Percentiles rank a stretch among this genome's conserved stretches.
These are phyloP conservation scores for Fomitopsis betulina DNA, from an alignment of 1,284 basidiomycete species.

Conservation along the genomic window DNA sequence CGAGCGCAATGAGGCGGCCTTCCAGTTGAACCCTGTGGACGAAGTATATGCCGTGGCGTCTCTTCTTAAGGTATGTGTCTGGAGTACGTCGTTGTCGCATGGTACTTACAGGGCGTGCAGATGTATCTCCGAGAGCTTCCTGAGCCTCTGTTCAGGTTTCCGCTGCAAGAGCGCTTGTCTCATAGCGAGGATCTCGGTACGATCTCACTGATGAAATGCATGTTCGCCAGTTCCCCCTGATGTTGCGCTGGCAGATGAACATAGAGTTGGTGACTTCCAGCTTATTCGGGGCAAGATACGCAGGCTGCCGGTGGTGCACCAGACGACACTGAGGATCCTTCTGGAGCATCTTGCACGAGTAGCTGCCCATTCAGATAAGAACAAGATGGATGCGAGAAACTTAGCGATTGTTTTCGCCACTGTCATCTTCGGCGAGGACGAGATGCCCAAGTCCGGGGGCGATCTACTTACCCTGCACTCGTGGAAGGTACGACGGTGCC, in stretches of 20 bases:
- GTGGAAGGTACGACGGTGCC: conserved; percentile 52
- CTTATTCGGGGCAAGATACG: conserved; percentile 79
- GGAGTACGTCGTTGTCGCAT: neutral
- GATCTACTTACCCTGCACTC: conserved; percentile 71
- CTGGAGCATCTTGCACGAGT: conserved; percentile 86
- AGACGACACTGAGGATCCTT: conserved; percentile 84
- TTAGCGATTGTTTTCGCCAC: conserved; percentile 83
- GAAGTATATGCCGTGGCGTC: conserved; percentile 91
- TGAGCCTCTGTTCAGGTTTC: conserved; percentile 87
- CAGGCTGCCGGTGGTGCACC: conserved; percentile 82
- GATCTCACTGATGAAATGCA: conserved; percentile 8
- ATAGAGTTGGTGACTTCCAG: conserved; percentile 67
- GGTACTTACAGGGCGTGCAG: conserved; percentile 29
- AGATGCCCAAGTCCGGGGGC: conserved; percentile 62
- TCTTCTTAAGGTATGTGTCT: conserved; percentile 72
- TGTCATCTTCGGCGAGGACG: conserved; percentile 88
- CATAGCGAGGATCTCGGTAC: conserved; percentile 75
- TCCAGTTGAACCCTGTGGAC: conserved; percentile 77
- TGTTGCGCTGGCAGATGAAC: conserved; percentile 47
- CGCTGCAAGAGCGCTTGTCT: conserved; percentile 80
- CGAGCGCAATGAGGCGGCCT: conserved; percentile 85
- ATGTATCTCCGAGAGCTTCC: conserved; percentile 89
- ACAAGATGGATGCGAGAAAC: conserved; percentile 95
- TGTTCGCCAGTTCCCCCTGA: conserved; percentile 2
- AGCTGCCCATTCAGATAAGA: conserved; percentile 62